Evolutionary conservation across 345 rosid species (phyloP).

Genomic region (Citrus hindsii): DNA sequence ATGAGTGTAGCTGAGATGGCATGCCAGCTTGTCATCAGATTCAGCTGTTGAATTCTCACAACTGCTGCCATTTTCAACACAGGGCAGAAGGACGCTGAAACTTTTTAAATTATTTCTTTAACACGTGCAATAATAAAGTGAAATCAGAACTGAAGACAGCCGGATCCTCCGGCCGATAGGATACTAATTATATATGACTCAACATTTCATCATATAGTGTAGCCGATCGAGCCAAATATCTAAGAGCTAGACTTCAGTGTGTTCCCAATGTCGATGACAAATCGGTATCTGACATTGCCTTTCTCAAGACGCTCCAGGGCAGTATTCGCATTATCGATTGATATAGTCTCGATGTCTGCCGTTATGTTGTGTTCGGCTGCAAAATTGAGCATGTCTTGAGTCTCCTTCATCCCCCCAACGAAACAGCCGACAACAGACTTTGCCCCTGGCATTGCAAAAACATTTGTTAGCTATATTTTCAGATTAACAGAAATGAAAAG

Average conservation of each 20-base stretch:
- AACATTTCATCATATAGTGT: background rate
- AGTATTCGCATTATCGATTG: conserved; percentile 24
- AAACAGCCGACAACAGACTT: conserved; percentile 17
- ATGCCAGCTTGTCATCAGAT: no score
- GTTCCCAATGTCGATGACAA: conserved; percentile 28
- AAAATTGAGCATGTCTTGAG: conserved; percentile 28
- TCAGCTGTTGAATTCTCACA: no score
- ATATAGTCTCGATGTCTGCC: conserved; percentile 18
- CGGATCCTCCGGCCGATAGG: no score
- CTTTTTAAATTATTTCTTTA: no score
- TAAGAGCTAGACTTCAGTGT: background rate
- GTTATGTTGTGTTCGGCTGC: conserved; percentile 16
- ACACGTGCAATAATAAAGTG: no score
- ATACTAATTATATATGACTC: no score
- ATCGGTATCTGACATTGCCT: conserved; percentile 22
- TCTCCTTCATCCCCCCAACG: conserved; percentile 31
- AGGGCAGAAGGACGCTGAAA: no score
- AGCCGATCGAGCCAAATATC: background rate
- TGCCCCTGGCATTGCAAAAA: conserved; percentile 10
- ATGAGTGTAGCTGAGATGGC: no score
- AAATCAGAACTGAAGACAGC: no score
- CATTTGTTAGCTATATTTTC: background rate
- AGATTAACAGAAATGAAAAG: no score
- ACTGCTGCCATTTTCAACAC: no score
- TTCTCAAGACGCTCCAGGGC: conserved; percentile 20